These are phyloP conservation scores for Striga hermonthica DNA, from an alignment of 305 asterid genomes.

Conservation along the genomic window DNA sequence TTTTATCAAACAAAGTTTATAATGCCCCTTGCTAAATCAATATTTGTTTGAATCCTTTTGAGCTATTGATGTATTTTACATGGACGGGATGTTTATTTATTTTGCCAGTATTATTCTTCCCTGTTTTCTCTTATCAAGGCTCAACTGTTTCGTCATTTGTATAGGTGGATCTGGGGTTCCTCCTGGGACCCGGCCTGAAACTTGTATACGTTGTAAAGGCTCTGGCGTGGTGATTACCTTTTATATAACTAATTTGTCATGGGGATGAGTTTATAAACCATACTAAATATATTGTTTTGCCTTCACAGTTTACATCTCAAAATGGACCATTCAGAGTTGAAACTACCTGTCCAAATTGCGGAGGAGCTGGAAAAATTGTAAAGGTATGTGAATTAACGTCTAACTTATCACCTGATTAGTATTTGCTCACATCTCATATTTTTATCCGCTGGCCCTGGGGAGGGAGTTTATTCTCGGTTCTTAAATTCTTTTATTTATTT, in stretches of 20 bases:
- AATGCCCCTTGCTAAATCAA: slow-evolving; percentile 1
- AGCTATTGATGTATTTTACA: slow-evolving; percentile 13
- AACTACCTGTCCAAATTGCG: slow-evolving; percentile 58
- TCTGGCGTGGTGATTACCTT: slow-evolving; percentile 62
- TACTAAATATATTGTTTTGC: slow-evolving; percentile 24
- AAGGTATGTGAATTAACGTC: slow-evolving; percentile 47
- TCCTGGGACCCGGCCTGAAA: slow-evolving; percentile 83
- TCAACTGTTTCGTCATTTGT: slow-evolving; percentile 16
- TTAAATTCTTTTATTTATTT: too few species aligned
- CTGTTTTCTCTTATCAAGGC: slow-evolving; percentile 19
- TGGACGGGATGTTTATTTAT: slow-evolving; percentile 6
- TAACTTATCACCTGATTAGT: background rate
- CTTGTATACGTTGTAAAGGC: slow-evolving; percentile 81
- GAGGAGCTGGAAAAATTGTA: slow-evolving; percentile 70
- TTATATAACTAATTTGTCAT: slow-evolving; percentile 19
- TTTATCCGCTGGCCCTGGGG: slow-evolving; percentile 7
- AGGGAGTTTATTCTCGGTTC: background rate
- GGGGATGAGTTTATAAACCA: slow-evolving; percentile 14
- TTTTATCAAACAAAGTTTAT: slow-evolving; percentile 15
- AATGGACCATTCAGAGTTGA: slow-evolving; percentile 49
- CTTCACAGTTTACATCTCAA: slow-evolving; percentile 44
- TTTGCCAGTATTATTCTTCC: slow-evolving; percentile 11
- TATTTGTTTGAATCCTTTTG: background rate
- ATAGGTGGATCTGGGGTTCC: slow-evolving; percentile 91
- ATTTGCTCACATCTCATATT: background rate